These are phyloP conservation scores for Tieghemiomyces parasiticus DNA, from an alignment of 192 early-diverging fungal species.

Conservation along the genomic window DNA sequence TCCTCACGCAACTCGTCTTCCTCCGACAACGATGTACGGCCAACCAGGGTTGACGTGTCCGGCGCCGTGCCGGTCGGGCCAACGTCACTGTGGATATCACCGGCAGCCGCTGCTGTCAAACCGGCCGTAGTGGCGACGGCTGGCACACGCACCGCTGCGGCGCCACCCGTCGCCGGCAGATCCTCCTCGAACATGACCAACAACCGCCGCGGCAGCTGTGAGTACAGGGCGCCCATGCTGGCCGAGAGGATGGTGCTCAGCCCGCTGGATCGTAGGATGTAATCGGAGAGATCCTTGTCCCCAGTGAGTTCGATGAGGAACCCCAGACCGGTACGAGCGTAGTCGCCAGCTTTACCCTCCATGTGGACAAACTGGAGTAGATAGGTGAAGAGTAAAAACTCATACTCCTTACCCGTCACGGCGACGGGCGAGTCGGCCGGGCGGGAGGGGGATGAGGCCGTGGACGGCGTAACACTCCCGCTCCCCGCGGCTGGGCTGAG, in stretches of 20 bases:
- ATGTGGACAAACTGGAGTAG: conserved; percentile 78
- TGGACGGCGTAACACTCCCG: not conserved
- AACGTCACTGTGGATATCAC: not conserved
- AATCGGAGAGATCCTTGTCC: conserved; percentile 53
- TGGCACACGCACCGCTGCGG: conserved; percentile 29
- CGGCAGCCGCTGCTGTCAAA: conserved; percentile 17
- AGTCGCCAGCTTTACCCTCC: conserved; percentile 73
- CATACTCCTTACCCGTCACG: conserved; percentile 32
- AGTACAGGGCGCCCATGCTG: conserved; percentile 76
- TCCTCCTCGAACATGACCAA: conserved; percentile 26
- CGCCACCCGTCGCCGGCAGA: conserved; percentile 2
- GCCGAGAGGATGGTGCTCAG: conserved; percentile 72
- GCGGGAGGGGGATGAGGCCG: conserved; percentile 4
- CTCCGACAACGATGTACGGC: conserved; percentile 1
- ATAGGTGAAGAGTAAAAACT: conserved; percentile 82
- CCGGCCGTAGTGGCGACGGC: conserved; percentile 25
- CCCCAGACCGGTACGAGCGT: conserved; percentile 67
- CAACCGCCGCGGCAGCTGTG: conserved; percentile 70
- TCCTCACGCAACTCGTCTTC: not conserved
- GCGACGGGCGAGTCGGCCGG: not conserved
- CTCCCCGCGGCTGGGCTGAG: conserved; percentile 13
- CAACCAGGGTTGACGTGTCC: conserved; percentile 4
- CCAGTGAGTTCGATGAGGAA: conserved; percentile 69
- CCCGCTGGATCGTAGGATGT: conserved; percentile 63
- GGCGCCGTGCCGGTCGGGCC: not conserved